These are phyloP conservation scores for Euphrasia arctica DNA, from an alignment of 305 asterid species.

Conservation along the genomic window DNA sequence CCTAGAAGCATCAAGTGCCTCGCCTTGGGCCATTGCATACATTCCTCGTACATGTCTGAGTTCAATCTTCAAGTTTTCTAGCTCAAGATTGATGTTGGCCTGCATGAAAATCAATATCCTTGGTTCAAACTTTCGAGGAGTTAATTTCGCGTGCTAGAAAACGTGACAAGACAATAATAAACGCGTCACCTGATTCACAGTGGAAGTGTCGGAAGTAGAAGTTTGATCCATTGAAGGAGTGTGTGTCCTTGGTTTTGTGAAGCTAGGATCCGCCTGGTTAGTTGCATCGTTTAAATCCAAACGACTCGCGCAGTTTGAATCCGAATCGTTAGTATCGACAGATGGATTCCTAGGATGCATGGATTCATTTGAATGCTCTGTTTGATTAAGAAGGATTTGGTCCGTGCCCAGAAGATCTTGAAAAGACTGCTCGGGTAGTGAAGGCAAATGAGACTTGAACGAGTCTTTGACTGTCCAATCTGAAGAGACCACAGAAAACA, in stretches of 20 bases:
- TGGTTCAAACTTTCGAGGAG: not conserved
- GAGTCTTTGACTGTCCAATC: slow-evolving; percentile 57
- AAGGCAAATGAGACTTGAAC: slow-evolving; percentile 40
- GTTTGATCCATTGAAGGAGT: slow-evolving; percentile 36
- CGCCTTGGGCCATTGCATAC: slow-evolving; percentile 78
- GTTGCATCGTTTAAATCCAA: slow-evolving; percentile 25
- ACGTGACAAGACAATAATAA: slow-evolving; percentile 1
- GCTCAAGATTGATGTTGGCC: slow-evolving; percentile 59
- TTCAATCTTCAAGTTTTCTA: slow-evolving; percentile 77
- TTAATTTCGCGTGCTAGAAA: not conserved
- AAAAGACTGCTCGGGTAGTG: slow-evolving; percentile 61
- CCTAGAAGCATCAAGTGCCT: slow-evolving; percentile 74
- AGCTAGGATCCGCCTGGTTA: slow-evolving; percentile 34
- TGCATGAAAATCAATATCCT: slow-evolving; percentile 27
- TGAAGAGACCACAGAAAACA: slow-evolving; percentile 32
- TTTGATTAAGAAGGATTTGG: slow-evolving; percentile 51
- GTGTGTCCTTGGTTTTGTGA: slow-evolving; percentile 37
- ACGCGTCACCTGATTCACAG: slow-evolving; percentile 47
- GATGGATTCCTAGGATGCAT: slow-evolving; percentile 2
- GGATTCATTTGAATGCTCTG: slow-evolving; percentile 37
- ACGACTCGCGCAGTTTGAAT: slow-evolving; percentile 19
- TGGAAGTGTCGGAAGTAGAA: slow-evolving; percentile 37
- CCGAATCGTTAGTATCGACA: slow-evolving; percentile 23
- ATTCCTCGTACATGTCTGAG: slow-evolving; percentile 73
- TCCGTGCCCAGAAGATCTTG: slow-evolving; percentile 66